These are phyloP conservation scores for Mallotus nudiflorus DNA, from an alignment of 345 rosid species.

Conservation along the genomic window DNA sequence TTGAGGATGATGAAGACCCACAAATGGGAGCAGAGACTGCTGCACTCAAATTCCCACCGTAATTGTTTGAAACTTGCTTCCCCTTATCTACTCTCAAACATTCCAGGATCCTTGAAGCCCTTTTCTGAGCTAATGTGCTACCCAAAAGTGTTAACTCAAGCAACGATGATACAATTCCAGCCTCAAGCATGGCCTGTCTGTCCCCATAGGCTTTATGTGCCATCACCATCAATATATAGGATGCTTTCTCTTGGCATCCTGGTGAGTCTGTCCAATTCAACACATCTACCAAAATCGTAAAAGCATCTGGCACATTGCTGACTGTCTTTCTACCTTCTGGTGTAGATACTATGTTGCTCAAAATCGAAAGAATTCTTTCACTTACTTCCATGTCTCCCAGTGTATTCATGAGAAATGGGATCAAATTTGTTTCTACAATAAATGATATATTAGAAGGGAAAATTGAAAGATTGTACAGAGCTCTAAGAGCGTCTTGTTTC, in stretches of 20 bases:
- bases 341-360: slow-evolving; percentile 74
- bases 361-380: slow-evolving; percentile 76
- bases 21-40: slow-evolving; percentile 87
- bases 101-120: slow-evolving; percentile 92
- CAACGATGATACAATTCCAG: slow-evolving; percentile 74
- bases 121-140: slow-evolving; percentile 85
- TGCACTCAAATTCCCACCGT: slow-evolving; percentile 48
- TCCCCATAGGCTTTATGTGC: slow-evolving; percentile 86
- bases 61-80: slow-evolving; percentile 70
- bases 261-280: slow-evolving; percentile 93
- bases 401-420: slow-evolving; percentile 52
- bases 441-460: slow-evolving; percentile 52
- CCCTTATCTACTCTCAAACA: slow-evolving; percentile 82
- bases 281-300: slow-evolving; percentile 76
- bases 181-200: slow-evolving; percentile 90
- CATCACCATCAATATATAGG: slow-evolving; percentile 87
- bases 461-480: slow-evolving; percentile 86
- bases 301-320: slow-evolving; percentile 54
- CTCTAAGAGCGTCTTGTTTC: slow-evolving; percentile 81
- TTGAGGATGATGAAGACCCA: slow-evolving; percentile 58
- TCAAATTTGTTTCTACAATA: slow-evolving; percentile 61
- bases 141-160: slow-evolving; percentile 91
- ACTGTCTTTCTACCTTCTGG: slow-evolving; percentile 86
- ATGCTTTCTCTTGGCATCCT: slow-evolving; percentile 86
- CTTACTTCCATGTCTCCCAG: slow-evolving; percentile 94